Evolutionary conservation across 306 rosid species (phyloP), one percentile per base, ranked within the genome.

Genomic region (Pyrus betulifolia): DNA sequence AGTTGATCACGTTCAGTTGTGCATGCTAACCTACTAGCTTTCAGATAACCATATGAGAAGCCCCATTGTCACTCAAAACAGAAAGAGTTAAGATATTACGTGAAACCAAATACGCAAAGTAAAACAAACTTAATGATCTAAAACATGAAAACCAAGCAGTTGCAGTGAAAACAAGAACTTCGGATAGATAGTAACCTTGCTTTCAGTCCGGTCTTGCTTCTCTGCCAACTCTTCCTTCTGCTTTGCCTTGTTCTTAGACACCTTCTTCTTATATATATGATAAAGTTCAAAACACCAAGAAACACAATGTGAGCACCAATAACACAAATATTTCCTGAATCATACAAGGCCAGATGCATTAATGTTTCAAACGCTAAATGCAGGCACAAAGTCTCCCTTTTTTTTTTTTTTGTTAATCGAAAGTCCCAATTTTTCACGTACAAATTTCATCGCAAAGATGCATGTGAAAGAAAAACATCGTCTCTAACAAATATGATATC

Each of bases 111-210:
- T 76, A 89, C 15, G 92, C 14, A 35, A 72, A 35, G 52, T 22
- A 38, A 74, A 62, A 74, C 62, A 62, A 60, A 33, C 18, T 17
- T 33, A 33, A 33, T 1, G 38, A 33, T 33, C 8, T 33, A 33
- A 33, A 33, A 33, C 38, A 33, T 5, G 8, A 33, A 33, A 33
- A 33, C 38, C 38, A 33, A 33, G 7, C 38, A 33, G 2, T 33
- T 33, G 44, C 11, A 38, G 42, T 7, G 8, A 38, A 38, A 38
- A 38, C 42, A n/a, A 21, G 21, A 80, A 42, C 75, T 76, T 68
- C 46, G 79, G 75, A 72, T 40, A 61, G 25, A 74, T 67, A 27
- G 73, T 72, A 77, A 95, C 99, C 97, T 92, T 90, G 99, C 97
- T 88, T 77, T 92, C 96, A 31, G 85, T 75, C 82, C 65, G 87